These are phyloP conservation scores for Phialemonium atrogriseum DNA, from an alignment of 2,329 filamentous ascomycete genomes.

Conservation along the genomic window DNA sequence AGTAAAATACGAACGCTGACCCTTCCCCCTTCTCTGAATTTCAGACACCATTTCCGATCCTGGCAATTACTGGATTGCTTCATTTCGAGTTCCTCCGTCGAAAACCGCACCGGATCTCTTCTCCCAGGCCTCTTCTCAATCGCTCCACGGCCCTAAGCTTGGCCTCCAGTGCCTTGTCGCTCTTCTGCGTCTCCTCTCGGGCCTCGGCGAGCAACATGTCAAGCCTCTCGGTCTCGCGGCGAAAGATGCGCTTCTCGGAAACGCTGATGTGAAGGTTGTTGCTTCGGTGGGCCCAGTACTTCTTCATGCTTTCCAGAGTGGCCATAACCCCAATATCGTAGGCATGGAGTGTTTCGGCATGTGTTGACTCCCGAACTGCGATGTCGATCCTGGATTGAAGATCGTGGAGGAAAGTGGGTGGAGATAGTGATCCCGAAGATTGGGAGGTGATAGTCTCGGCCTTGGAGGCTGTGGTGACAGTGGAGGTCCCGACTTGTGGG, in stretches of 20 bases:
- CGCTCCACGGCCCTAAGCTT: no score
- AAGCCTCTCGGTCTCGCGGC: constrained; percentile 7
- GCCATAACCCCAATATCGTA: constrained; percentile 8
- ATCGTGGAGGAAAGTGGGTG: background rate
- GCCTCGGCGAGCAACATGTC: no score
- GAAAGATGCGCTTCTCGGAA: constrained; percentile 9
- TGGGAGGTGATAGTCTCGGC: background rate
- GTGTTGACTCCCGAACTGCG: background rate
- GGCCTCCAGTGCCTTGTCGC: no score
- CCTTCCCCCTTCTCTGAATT: no score
- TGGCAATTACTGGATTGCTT: no score
- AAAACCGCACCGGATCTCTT: no score
- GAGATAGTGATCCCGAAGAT: background rate
- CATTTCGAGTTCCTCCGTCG: no score
- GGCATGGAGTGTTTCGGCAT: constrained; percentile 6
- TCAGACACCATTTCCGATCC: no score
- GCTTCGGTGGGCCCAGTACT: constrained; percentile 2
- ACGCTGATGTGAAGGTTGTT: constrained; percentile 5
- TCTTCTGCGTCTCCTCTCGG: no score
- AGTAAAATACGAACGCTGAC: no score
- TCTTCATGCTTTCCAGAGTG: constrained; percentile 5
- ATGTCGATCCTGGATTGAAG: background rate
- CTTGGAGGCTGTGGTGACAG: background rate
- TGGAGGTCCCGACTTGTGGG: background rate
- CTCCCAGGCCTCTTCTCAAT: no score